phyloP scores from a whole-genome alignment of 768 basidiomycete species.

The Mycena galericulata region DNA sequence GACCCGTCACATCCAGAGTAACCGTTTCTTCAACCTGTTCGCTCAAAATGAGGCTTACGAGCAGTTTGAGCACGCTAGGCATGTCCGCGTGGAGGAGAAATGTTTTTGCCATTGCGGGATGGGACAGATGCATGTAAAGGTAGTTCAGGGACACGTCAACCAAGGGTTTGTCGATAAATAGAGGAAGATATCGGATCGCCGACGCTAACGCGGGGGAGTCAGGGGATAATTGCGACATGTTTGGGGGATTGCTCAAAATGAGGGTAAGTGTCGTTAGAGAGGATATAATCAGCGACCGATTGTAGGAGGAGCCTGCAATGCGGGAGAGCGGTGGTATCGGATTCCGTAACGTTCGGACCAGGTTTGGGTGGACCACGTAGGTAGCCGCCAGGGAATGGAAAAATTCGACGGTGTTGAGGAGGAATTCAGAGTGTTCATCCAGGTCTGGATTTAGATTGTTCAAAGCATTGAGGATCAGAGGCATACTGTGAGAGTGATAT shows the following conservation, averaged over 20 bases:
- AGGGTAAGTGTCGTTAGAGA: slow-evolving; percentile 70
- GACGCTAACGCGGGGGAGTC: slow-evolving; percentile 71
- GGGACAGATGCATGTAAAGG: slow-evolving; percentile 79
- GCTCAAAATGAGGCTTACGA: slow-evolving; percentile 73
- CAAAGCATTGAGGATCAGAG: slow-evolving; percentile 75
- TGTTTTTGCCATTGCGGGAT: slow-evolving; percentile 79
- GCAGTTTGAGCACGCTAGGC: slow-evolving; percentile 74
- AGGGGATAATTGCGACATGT: slow-evolving; percentile 63
- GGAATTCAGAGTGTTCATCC: slow-evolving; percentile 80
- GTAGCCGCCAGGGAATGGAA: slow-evolving; percentile 70
- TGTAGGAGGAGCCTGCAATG: slow-evolving; percentile 68
- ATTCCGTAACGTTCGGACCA: slow-evolving; percentile 49
- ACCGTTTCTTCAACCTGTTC: slow-evolving; percentile 81
- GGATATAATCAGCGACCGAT: slow-evolving; percentile 82
- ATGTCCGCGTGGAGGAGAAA: slow-evolving; percentile 80
- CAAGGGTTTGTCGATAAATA: slow-evolving; percentile 76
- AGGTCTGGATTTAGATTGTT: slow-evolving; percentile 67
- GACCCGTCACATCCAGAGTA: slow-evolving; percentile 70
- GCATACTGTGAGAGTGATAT: slow-evolving; percentile 69
- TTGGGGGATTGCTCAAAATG: slow-evolving; percentile 71
- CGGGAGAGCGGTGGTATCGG: slow-evolving; percentile 69
- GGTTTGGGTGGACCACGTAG: slow-evolving; percentile 50
- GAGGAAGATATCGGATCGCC: slow-evolving; percentile 78
- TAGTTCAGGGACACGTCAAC: slow-evolving; percentile 81
- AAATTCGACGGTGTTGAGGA: slow-evolving; percentile 79